These are phyloP conservation scores for Dysphania ambrosioides DNA, from an alignment of 148 eudicot species.

Conservation along the genomic window DNA sequence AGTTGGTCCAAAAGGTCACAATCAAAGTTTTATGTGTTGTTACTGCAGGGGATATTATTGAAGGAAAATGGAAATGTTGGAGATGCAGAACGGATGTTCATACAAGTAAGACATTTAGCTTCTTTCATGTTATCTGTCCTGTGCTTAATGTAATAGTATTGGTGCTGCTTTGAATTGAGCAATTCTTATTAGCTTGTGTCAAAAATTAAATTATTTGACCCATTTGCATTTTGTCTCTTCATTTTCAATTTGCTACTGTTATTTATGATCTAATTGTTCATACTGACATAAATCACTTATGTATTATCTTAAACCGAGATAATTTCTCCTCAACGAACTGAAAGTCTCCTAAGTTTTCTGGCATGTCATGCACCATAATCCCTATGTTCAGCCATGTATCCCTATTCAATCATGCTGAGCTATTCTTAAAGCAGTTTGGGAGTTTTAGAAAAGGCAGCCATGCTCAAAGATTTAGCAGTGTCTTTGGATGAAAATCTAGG, in stretches of 20 bases:
- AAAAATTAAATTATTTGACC: background rate
- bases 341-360: background rate
- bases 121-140: background rate
- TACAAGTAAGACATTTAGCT: slow-evolving; percentile 61
- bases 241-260: background rate
- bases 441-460: background rate
- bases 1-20: background rate
- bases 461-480: too few relatives aligned
- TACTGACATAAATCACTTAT: background rate
- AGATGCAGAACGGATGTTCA: slow-evolving; percentile 95
- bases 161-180: background rate
- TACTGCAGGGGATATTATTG: slow-evolving; percentile 82
- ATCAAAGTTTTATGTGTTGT: slow-evolving; percentile 12
- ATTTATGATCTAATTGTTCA: background rate
- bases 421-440: background rate
- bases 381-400: background rate
- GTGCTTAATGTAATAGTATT: background rate
- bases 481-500: too few relatives aligned
- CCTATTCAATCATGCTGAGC: background rate
- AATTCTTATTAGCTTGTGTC: background rate
- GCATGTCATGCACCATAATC: background rate
- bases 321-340: background rate
- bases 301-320: background rate
- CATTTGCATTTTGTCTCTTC: slow-evolving; percentile 2
- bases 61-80: slow-evolving; percentile 79